Conservation (phyloP, 305 asterid species). For the Fraxinus dipetala region DNA sequence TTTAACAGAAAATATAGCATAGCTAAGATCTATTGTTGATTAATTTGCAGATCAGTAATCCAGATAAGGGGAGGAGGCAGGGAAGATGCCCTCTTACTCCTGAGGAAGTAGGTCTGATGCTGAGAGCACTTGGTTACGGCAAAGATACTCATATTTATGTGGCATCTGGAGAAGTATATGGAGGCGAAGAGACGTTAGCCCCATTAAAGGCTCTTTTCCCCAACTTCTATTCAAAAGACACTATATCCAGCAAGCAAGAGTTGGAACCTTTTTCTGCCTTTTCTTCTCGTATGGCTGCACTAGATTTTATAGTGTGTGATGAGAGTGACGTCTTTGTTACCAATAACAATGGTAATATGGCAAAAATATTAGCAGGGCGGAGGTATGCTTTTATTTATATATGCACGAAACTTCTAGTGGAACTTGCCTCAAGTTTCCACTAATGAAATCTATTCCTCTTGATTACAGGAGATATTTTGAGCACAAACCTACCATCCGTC, state of each 20-base stretch:
- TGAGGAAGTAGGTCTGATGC: constrained; percentile 90
- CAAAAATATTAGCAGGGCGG: constrained; percentile 90
- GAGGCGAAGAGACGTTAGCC: constrained; percentile 88
- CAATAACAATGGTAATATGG: constrained; percentile 98
- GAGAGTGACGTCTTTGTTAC: constrained; percentile 94
- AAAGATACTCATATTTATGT: constrained; percentile 76
- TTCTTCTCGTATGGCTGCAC: constrained; percentile 96
- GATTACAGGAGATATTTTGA: constrained; percentile 89
- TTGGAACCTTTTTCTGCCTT: constrained; percentile 67
- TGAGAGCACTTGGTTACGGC: constrained; percentile 88
- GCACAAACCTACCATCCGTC: constrained; percentile 94
- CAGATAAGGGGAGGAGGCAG: constrained; percentile 89
- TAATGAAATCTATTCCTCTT: constrained; percentile 18
- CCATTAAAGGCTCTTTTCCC: constrained; percentile 92
- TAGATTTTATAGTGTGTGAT: constrained; percentile 90
- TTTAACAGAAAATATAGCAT: constrained; percentile 9
- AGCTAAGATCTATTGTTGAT: constrained; percentile 13
- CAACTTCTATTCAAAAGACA: constrained; percentile 83
- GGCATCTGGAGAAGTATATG: constrained; percentile 97
- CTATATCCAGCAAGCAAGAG: constrained; percentile 63
- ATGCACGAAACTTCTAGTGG: not conserved
- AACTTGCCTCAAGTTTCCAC: not conserved
- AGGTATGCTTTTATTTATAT: constrained; percentile 43
- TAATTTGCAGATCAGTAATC: constrained; percentile 69
- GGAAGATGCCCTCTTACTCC: constrained; percentile 98